Base-by-base conservation (phyloP, 257 asterid species). In the Perilla frutescens region DNA sequence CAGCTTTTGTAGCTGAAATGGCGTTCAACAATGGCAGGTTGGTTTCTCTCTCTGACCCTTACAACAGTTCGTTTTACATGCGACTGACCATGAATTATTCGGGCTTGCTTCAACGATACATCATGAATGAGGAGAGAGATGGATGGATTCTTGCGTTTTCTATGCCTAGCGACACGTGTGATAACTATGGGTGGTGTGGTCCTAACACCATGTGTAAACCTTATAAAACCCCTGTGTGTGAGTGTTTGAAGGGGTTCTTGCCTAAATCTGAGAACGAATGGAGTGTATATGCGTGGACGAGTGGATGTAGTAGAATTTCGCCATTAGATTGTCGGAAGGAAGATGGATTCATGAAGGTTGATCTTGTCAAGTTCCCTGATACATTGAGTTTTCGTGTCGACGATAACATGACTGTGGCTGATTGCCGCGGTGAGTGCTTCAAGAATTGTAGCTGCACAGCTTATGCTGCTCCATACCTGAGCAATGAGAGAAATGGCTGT, bases 101-200 rank as follows among this genome's bases (percentile, higher is more conserved):
- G 4, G 79, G 79, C 2, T 32, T 14, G 10, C 15, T 66, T 39
- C 55, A 74, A 36, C 68, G 62, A 3, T 64, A 53, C 72, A 39
- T 47, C 7, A 15, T 75, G 79, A 66, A 75, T 31, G 75, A 68
- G 3, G 12, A 67, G 58, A 60, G 75, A 9, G 40, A 76, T 3
- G 74, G 58, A 4, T 76, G 80, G 80, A 40, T 6, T 2, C 48
- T 60, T 39, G 20, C 57, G 0, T 58, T 11, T 45, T 1, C 44
- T 20, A 0, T 62, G 14, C 82, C 86, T 1, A 64, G 41, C 1
- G 87, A 80, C 0, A 67, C 62, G 10, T 86, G 91, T 32, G 87
- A 82, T 57, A 59, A 53, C 0, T 84, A 82, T 44, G 70, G 76
- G 14, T 66, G 9, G 9, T 86, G 91, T 69, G 87, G 89, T 40